phyloP scores from a whole-genome alignment of 805 yeast species.

The Metschnikowia similis region DNA sequence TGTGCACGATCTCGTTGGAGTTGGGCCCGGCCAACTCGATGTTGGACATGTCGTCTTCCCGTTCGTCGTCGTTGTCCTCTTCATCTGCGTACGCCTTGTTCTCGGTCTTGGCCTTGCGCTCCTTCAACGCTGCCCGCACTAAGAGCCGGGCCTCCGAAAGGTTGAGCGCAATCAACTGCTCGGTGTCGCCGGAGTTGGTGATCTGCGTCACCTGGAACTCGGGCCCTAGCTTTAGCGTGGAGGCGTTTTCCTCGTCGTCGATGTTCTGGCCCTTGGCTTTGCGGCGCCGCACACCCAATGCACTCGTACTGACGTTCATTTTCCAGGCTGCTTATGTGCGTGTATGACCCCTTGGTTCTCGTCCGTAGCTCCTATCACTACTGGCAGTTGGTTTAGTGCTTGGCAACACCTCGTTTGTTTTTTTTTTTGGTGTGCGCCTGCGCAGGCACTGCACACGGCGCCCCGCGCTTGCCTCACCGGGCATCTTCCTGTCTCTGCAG shows the following conservation, averaged over 20 bases:
- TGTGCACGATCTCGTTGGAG: slow-evolving; percentile 83
- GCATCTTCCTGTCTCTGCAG: not conserved
- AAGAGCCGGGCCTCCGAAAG: slow-evolving; percentile 85
- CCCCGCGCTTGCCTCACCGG: not conserved
- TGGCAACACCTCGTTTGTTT: not conserved
- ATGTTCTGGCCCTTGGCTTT: slow-evolving; percentile 51
- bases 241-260: slow-evolving; percentile 91
- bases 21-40: slow-evolving; percentile 59
- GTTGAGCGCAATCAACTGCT: slow-evolving; percentile 78
- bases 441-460: not conserved
- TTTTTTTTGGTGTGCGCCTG: not conserved
- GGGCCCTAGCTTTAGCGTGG: slow-evolving; percentile 82
- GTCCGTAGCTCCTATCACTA: not conserved
- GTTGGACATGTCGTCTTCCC: slow-evolving; percentile 44
- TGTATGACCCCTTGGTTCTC: too few species aligned
- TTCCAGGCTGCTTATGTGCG: not conserved
- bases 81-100: slow-evolving; percentile 19
- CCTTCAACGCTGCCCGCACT: slow-evolving; percentile 84
- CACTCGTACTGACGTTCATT: slow-evolving; percentile 88
- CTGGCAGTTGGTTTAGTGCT: not conserved
- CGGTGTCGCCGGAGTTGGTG: slow-evolving; percentile 74
- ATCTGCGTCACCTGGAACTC: slow-evolving; percentile 82
- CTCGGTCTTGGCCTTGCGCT: slow-evolving; percentile 42
- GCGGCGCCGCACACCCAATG: slow-evolving; percentile 80
- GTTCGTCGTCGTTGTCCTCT: slow-evolving; percentile 36